Base-by-base conservation (phyloP, 202 grass and related monocot species). In the Miscanthus sacchariflorus region DNA sequence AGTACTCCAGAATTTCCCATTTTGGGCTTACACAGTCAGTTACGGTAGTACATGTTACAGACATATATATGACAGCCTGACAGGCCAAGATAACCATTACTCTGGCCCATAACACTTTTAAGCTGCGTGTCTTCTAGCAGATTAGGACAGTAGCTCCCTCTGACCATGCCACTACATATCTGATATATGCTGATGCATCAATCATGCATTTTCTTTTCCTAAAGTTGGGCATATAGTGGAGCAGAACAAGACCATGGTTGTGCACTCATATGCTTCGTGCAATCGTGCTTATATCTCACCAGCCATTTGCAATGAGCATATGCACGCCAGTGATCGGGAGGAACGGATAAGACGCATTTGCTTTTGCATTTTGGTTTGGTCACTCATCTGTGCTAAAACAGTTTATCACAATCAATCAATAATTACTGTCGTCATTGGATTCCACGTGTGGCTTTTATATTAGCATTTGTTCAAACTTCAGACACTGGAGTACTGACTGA, bases 191-290 rank as follows among this genome's bases (percentile, higher is more conserved):
- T 69, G 82, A 36, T 68, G 82, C 58, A 76, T 48, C 33, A 12
- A 28, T 17, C 14, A 35, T 52, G 46, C 73, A 1, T 50, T 89
- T 59, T 9, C 12, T 39, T 76, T 59, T 8, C 48, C 27, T 17
- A 64, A 86, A 86, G 71, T 23, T 68, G 42, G 46, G 43, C 25
- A 52, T 0, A 24, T 70, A 74, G 76, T 79, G 76, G 58, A 81
- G 59, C 70, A 76, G 27, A 74, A 78, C 83, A 70, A 40, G 12
- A 5, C 24, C 45, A 1, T 18, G 35, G 24, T 76, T 44, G 56
- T 66, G 61, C 61, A 12, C 11, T 64, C 38, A 19, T 21, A 25
- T 25, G 68, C 56, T 70, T 33, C 3, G 45, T 69, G 88, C 48
- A 50, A 15, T 49, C 4, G 12, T 48, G 45, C 45, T 48, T 77